Conservation (phyloP, 495 filamentous ascomycete genomes). For the Neurospora intermedia region DNA sequence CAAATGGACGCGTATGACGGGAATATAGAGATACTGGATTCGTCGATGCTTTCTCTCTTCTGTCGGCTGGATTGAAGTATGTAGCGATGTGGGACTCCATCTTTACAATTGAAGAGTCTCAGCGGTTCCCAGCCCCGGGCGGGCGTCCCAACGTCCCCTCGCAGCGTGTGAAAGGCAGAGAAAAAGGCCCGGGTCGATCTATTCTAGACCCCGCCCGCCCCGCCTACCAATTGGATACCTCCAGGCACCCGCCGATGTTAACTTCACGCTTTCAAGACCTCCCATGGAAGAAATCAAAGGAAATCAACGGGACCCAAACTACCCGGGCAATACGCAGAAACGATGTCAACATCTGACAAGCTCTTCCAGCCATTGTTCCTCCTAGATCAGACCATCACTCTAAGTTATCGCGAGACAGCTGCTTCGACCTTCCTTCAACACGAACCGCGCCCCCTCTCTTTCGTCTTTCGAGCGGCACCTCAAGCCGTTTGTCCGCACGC, state of each 20-base stretch:
- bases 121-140: neutral
- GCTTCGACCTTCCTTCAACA: neutral
- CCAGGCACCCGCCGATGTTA: neutral
- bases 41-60: neutral
- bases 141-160: neutral
- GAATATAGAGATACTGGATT: neutral
- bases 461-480: neutral
- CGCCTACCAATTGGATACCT: neutral
- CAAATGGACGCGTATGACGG: neutral
- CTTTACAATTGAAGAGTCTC: neutral
- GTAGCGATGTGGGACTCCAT: neutral
- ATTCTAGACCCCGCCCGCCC: neutral
- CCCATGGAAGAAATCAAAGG: neutral
- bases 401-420: neutral
- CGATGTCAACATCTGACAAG: neutral
- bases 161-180: neutral
- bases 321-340: neutral
- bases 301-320: neutral
- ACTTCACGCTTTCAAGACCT: neutral
- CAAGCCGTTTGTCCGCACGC: neutral
- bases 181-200: neutral
- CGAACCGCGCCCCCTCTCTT: neutral
- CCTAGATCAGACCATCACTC: neutral
- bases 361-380: neutral
- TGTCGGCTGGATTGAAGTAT: neutral